A percentile compares a stretch with the other conserved stretches of the same genome.
phyloP scores from a whole-genome alignment of 2,329 filamentous ascomycete species.

The Fusarium chlamydosporum region DNA sequence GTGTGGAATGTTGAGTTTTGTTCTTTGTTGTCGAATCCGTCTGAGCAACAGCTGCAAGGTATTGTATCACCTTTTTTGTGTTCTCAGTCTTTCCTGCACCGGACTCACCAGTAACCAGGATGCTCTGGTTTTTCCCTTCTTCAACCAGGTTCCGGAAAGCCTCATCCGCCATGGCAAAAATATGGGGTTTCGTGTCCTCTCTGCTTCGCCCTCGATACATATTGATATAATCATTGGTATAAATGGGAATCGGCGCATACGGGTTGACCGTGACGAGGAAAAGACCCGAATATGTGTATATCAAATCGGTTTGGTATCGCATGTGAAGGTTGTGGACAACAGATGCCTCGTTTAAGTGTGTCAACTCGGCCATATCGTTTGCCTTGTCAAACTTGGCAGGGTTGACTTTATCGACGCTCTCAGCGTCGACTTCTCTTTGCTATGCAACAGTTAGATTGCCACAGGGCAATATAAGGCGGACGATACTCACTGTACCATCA shows the following conservation, averaged over 20 bases:
- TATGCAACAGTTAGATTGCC: slow-evolving; percentile 56
- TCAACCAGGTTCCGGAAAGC: slow-evolving; percentile 96
- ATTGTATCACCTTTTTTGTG: slow-evolving; percentile 99
- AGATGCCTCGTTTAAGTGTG: slow-evolving; percentile 96
- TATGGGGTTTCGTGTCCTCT: slow-evolving; percentile 96
- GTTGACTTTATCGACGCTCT: slow-evolving; percentile 98
- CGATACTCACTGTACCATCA: slow-evolving; percentile 80
- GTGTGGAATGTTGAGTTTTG: slow-evolving; percentile 78
- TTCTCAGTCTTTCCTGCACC: slow-evolving; percentile 99
- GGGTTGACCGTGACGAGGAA: slow-evolving; percentile 98
- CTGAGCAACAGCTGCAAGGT: slow-evolving; percentile 92
- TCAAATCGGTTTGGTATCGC: slow-evolving; percentile 94
- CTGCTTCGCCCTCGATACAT: slow-evolving; percentile 95
- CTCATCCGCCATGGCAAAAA: slow-evolving; percentile 97
- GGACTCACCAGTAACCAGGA: slow-evolving; percentile 97
- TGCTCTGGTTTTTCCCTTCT: slow-evolving; percentile 96
- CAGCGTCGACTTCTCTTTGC: slow-evolving; percentile 88
- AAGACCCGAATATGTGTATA: slow-evolving; percentile 97
- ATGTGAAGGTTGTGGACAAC: slow-evolving; percentile 97
- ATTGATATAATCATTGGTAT: slow-evolving; percentile 95
- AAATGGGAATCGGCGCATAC: slow-evolving; percentile 94
- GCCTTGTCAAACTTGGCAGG: slow-evolving; percentile 99
- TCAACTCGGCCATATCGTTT: slow-evolving; percentile 98
- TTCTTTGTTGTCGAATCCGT: slow-evolving; percentile 78
- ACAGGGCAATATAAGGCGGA: background rate